Evolutionary conservation across 257 asterid species (phyloP).

Genomic region (Nyctanthes arbortristis): DNA sequence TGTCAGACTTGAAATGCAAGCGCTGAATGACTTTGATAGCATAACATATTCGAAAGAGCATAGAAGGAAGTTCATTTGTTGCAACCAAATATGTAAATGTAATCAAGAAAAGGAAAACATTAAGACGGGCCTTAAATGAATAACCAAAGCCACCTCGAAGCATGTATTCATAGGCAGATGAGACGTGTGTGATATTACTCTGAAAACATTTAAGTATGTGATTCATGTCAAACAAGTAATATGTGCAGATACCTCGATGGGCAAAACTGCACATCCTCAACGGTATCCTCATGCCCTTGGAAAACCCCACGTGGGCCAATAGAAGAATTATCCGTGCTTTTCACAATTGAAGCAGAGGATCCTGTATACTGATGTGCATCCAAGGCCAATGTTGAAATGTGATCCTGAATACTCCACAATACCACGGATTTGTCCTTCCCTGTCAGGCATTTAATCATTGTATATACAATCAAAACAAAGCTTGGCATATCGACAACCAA

Average conservation of each 20-base stretch:
- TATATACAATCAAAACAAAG: constrained; percentile 7
- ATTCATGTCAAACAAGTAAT: constrained; percentile 3
- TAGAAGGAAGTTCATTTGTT: neutral
- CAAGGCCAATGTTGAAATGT: constrained; percentile 74
- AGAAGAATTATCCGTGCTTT: constrained; percentile 71
- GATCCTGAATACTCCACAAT: constrained; percentile 95
- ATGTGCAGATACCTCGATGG: constrained; percentile 61
- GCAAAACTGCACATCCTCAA: too few relatives aligned
- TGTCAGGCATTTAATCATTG: constrained; percentile 34
- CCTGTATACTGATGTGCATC: constrained; percentile 57
- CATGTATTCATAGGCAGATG: constrained; percentile 6
- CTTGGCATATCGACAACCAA: neutral
- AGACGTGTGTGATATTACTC: neutral
- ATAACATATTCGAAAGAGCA: neutral
- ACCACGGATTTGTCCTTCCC: constrained; percentile 97
- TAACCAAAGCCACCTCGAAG: constrained; percentile 11
- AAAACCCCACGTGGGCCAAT: constrained; percentile 93
- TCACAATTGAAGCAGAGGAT: constrained; percentile 61
- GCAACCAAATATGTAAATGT: neutral
- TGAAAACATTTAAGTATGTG: neutral
- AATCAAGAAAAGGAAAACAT: neutral
- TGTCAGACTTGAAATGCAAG: constrained; percentile 26
- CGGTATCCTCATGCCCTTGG: too few relatives aligned
- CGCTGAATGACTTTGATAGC: constrained; percentile 10
- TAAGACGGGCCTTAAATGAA: neutral